These are phyloP conservation scores for Xerophyta viscosa DNA, from an alignment of 106 monocot species.

Conservation along the genomic window DNA sequence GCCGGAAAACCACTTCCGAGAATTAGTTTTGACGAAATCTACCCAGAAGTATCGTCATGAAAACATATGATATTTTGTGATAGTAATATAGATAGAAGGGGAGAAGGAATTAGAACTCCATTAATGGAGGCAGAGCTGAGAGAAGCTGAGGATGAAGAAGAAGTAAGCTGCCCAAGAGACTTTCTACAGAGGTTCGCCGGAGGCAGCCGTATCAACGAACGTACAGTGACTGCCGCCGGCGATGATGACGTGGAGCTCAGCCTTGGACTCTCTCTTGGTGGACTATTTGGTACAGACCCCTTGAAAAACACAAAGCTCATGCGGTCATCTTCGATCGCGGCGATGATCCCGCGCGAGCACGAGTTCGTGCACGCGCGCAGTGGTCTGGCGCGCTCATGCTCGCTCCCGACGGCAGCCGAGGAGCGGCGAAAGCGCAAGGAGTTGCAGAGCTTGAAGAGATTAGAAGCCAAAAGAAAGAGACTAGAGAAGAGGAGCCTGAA, in stretches of 20 bases:
- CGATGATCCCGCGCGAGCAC: constrained; percentile 6
- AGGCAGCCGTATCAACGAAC: constrained; percentile 5
- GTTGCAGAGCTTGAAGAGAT: constrained; percentile 57
- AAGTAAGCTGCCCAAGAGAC: constrained; percentile 26
- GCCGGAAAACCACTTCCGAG: no score
- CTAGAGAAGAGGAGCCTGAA: constrained; percentile 43
- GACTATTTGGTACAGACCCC: constrained; percentile 36
- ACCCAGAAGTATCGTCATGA: no score
- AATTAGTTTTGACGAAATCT: no score
- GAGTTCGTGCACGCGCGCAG: constrained; percentile 6
- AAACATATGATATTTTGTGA: no score
- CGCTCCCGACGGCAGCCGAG: constrained; percentile 57
- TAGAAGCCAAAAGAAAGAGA: constrained; percentile 82
- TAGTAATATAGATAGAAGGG: no score
- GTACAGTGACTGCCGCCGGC: no score
- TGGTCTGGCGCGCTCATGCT: constrained; percentile 36
- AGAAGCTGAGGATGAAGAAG: no score
- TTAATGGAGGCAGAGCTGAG: neutral
- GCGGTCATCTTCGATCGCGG: constrained; percentile 42
- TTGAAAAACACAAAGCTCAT: constrained; percentile 22
- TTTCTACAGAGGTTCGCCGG: constrained; percentile 32
- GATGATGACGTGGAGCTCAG: constrained; percentile 53
- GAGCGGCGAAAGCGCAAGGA: constrained; percentile 50
- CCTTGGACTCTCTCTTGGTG: constrained; percentile 52
- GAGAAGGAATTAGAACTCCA: no score